These are phyloP conservation scores for Fraxinus angustifolia DNA, from an alignment of 305 asterid species.

Conservation along the genomic window DNA sequence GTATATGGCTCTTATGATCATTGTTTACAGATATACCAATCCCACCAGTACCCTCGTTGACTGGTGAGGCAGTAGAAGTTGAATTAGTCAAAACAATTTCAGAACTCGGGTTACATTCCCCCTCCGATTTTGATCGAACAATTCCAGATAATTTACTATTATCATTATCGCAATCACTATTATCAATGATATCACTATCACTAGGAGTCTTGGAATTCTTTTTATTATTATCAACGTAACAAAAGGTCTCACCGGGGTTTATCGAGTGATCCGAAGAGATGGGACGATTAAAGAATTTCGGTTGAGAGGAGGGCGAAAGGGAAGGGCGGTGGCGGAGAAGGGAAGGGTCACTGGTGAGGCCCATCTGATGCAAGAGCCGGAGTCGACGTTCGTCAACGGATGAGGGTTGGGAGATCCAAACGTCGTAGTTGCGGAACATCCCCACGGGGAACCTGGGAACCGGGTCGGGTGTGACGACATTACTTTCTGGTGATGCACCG, in stretches of 20 bases:
- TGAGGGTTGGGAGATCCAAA: conserved; percentile 88
- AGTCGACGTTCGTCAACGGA: conserved; percentile 86
- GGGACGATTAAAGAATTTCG: conserved; percentile 27
- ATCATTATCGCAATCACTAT: conserved; percentile 14
- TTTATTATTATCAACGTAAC: conserved; percentile 3
- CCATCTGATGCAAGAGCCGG: conserved; percentile 73
- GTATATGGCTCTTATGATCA: conserved; percentile 23
- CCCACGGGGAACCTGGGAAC: conserved; percentile 56
- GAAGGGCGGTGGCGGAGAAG: conserved; percentile 58
- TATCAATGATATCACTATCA: not conserved
- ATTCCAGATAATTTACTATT: conserved; percentile 32
- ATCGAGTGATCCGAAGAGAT: conserved; percentile 38
- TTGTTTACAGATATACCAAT: conserved; percentile 38
- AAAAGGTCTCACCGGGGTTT: conserved; percentile 32
- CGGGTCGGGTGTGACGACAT: conserved; percentile 24
- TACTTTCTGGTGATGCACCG: conserved; percentile 28
- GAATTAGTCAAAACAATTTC: conserved; percentile 29
- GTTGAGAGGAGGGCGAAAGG: conserved; percentile 27
- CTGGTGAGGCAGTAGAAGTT: conserved; percentile 17
- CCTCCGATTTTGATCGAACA: conserved; percentile 58
- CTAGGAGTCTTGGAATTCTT: conserved; percentile 7
- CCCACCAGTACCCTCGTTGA: conserved; percentile 27
- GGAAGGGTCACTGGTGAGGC: conserved; percentile 68
- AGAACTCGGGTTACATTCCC: conserved; percentile 35
- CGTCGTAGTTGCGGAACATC: conserved; percentile 56